A percentile compares a stretch with the other conserved stretches of the same genome.
Evolutionary conservation across 768 basidiomycete species (phyloP).

Genomic region (Suillus americanus): DNA sequence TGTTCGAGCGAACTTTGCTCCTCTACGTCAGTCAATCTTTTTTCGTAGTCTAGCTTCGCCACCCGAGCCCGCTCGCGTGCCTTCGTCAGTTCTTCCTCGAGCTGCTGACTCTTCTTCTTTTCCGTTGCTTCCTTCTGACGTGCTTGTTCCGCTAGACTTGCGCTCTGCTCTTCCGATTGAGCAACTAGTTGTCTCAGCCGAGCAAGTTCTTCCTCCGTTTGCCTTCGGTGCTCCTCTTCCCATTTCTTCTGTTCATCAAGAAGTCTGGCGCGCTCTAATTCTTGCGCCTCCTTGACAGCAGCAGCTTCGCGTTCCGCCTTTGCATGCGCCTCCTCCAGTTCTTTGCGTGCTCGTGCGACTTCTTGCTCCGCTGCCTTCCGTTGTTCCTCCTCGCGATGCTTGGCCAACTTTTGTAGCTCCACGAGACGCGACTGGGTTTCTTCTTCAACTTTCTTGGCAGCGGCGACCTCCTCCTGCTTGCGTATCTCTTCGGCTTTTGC

Average conservation of each 20-base stretch:
- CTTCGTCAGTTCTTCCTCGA: slow-evolving; percentile 31
- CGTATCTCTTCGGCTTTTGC: slow-evolving; percentile 17
- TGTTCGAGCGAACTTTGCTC: background rate
- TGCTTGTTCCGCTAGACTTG: slow-evolving; percentile 26
- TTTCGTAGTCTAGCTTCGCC: slow-evolving; percentile 25
- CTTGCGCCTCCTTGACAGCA: slow-evolving; percentile 29
- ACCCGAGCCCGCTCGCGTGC: slow-evolving; percentile 27
- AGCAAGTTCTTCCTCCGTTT: slow-evolving; percentile 25
- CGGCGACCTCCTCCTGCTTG: slow-evolving; percentile 23
- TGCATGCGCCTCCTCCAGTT: slow-evolving; percentile 21
- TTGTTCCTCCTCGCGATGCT: slow-evolving; percentile 23
- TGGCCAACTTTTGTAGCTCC: slow-evolving; percentile 28
- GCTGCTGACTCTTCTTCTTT: slow-evolving; percentile 25
- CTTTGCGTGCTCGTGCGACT: slow-evolving; percentile 21
- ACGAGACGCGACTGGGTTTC: slow-evolving; percentile 20
- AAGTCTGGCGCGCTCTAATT: slow-evolving; percentile 24
- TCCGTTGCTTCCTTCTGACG: slow-evolving; percentile 27
- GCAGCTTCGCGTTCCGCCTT: slow-evolving; percentile 22
- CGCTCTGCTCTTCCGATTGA: slow-evolving; percentile 29
- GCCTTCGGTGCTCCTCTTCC: slow-evolving; percentile 32
- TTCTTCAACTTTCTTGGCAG: slow-evolving; percentile 17
- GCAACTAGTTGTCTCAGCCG: slow-evolving; percentile 24
- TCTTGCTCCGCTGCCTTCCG: slow-evolving; percentile 28
- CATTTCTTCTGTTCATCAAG: slow-evolving; percentile 31
- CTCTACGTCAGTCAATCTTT: slow-evolving; percentile 20